phyloP scores from a whole-genome alignment of 169 alveolate genomes.

The Besnoitia besnoiti region DNA sequence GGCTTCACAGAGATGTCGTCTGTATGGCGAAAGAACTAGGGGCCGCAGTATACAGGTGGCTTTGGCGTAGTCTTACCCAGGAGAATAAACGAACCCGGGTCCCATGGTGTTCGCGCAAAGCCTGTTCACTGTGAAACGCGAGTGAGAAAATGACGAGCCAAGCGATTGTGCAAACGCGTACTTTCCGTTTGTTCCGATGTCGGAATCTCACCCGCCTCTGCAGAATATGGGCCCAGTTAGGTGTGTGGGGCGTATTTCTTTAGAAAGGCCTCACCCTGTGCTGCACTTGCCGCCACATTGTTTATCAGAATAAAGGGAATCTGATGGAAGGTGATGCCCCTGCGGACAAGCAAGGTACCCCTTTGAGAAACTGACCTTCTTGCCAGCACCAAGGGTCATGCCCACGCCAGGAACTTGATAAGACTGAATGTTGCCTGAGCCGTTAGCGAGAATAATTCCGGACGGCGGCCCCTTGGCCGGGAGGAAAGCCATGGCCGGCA shows the following conservation, averaged over 20 bases:
- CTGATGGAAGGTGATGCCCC: background rate
- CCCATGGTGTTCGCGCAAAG: constrained; percentile 42
- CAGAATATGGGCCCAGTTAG: background rate
- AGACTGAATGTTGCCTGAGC: constrained; percentile 40
- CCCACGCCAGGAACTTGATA: constrained; percentile 63
- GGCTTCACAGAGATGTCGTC: constrained; percentile 18
- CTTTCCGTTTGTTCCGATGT: constrained; percentile 3
- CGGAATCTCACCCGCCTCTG: background rate
- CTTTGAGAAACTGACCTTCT: constrained; percentile 1
- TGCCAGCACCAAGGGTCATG: constrained; percentile 32
- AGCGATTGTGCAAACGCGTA: background rate
- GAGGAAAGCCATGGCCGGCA: background rate
- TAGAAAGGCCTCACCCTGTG: background rate
- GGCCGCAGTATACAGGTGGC: background rate
- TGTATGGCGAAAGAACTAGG: background rate
- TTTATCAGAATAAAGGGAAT: constrained; percentile 55
- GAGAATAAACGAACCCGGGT: constrained; percentile 10
- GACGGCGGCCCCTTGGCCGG: constrained; percentile 48
- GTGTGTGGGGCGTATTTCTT: background rate
- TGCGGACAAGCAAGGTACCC: background rate
- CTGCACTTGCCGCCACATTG: constrained; percentile 42
- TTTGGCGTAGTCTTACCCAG: background rate
- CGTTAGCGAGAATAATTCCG: constrained; percentile 50
- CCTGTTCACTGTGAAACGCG: constrained; percentile 10
- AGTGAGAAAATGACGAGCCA: background rate